These are phyloP conservation scores for Halophytophthora polymorphica DNA, from an alignment of 352 stramenopile species.

Conservation along the genomic window DNA sequence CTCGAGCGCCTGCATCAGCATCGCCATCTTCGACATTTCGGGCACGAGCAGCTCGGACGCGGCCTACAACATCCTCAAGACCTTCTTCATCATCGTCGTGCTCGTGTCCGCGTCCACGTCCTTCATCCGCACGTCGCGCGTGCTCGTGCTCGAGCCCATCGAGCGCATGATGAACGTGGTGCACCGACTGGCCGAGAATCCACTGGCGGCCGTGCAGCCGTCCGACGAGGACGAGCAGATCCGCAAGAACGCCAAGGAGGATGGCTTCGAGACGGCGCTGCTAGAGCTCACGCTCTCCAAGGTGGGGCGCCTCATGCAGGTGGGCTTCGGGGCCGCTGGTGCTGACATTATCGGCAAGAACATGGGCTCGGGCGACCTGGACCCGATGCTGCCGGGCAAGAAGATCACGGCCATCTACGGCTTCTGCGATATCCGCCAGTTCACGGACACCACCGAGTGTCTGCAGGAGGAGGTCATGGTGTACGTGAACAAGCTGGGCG, in stretches of 20 bases:
- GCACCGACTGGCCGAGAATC: constrained; percentile 86
- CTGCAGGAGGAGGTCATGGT: constrained; percentile 91
- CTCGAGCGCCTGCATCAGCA: constrained; percentile 58
- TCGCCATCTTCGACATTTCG: constrained; percentile 86
- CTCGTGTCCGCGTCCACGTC: constrained; percentile 74
- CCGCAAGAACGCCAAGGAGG: constrained; percentile 73
- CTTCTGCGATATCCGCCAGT: constrained; percentile 95
- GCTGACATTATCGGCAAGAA: constrained; percentile 87
- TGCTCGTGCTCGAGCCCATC: constrained; percentile 86
- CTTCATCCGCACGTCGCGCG: constrained; percentile 82
- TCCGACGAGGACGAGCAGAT: constrained; percentile 61
- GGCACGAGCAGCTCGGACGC: constrained; percentile 40
- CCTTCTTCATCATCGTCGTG: constrained; percentile 83
- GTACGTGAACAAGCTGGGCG: constrained; percentile 90
- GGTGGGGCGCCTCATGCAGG: constrained; percentile 83
- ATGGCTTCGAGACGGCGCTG: constrained; percentile 74
- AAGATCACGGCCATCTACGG: constrained; percentile 93
- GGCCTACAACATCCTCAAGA: constrained; percentile 86
- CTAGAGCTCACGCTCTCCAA: constrained; percentile 82
- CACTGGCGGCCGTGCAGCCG: constrained; percentile 78
- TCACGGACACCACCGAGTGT: constrained; percentile 89
- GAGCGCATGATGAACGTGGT: constrained; percentile 91
- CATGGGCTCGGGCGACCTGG: constrained; percentile 84
- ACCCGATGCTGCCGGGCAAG: constrained; percentile 88
- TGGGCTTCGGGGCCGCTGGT: constrained; percentile 76